phyloP scores from a whole-genome alignment of 768 basidiomycete genomes.

The Pleurotus ostreatus region DNA sequence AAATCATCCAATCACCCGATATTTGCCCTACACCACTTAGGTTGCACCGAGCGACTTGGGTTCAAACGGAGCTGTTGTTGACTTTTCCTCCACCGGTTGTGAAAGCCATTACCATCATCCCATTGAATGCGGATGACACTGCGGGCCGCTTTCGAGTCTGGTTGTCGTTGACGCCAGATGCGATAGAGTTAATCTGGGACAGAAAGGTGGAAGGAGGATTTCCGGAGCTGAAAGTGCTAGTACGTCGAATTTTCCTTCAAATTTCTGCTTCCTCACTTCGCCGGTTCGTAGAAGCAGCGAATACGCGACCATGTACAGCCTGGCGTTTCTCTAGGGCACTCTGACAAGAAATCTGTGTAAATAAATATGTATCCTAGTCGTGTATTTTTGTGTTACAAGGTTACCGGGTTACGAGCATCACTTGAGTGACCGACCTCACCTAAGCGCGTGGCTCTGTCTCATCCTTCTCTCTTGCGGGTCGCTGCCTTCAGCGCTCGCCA shows the following conservation, averaged over 20 bases:
- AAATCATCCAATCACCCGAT: not conserved
- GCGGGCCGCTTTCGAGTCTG: constrained; percentile 91
- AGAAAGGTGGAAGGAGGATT: constrained; percentile 89
- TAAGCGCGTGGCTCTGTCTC: constrained; percentile 1
- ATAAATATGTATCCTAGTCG: not conserved
- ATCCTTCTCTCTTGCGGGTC: constrained; percentile 6
- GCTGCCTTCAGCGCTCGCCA: constrained; percentile 22
- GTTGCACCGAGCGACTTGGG: constrained; percentile 91
- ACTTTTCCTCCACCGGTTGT: constrained; percentile 84
- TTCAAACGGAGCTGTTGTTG: constrained; percentile 86
- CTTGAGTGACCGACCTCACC: not conserved
- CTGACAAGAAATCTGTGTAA: constrained; percentile 53
- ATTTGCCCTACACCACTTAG: constrained; percentile 33
- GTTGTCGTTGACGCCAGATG: constrained; percentile 39
- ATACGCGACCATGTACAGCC: constrained; percentile 83
- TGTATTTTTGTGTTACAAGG: not conserved
- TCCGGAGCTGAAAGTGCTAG: constrained; percentile 83
- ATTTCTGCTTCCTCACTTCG: not conserved
- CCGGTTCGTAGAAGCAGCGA: constrained; percentile 69
- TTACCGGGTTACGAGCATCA: too few species aligned
- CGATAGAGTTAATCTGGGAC: constrained; percentile 73
- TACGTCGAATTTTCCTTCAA: constrained; percentile 29
- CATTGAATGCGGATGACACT: constrained; percentile 76
- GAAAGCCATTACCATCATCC: constrained; percentile 64
- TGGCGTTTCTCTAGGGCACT: constrained; percentile 81